Evolutionary conservation across 768 basidiomycete genomes (phyloP), one percentile per base, ranked within the genome.

Genomic region (Tricholoma saponaceum): DNA sequence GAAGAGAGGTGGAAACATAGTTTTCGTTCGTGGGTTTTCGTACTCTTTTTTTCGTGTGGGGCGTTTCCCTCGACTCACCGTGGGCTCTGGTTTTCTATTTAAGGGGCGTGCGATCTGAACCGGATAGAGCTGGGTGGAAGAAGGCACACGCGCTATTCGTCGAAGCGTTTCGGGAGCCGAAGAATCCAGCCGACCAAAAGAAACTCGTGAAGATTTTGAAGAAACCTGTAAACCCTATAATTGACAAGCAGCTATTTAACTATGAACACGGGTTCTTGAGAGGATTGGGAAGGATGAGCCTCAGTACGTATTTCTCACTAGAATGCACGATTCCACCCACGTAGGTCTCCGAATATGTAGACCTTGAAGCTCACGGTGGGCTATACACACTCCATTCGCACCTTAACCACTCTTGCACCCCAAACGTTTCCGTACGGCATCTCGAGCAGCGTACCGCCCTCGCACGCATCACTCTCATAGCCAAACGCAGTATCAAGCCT

Each of bases 331-430:
- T 43, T 14, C 43, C 37, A 18, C 35, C n/a, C n/a, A n/a, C n/a
- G n/a, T n/a, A n/a, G n/a, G n/a, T n/a, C n/a, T n/a, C n/a, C n/a
- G n/a, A n/a, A n/a, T n/a, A n/a, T n/a, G n/a, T 53, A 88, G 88
- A 94, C 66, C 75, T 94, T 52, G 93, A 95, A 72, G 83, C 87
- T 1, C 90, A 94, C 55, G 92, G 92, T 2, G 93, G 92, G 2
- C 75, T 96, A 9, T 96, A 95, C 72, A 81, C 80, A 20, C 79
- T 95, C 4, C 92, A 95, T 68, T 88, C 92, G 2, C 90, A 95
- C 62, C 70, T 95, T 28, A 97, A 96, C 70, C 94, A 97, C 69
- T 81, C 81, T 6, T 97, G 94, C 70, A 69, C 74, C 16, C 92
- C 94, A 0, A 95, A 92, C 69, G 63, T 86, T 50, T 89, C 90